A percentile compares a stretch with the other conserved stretches of the same genome.
These are phyloP conservation scores for Populus trichocarpa DNA, from an alignment of 441 rosid species.

Conservation along the genomic window DNA sequence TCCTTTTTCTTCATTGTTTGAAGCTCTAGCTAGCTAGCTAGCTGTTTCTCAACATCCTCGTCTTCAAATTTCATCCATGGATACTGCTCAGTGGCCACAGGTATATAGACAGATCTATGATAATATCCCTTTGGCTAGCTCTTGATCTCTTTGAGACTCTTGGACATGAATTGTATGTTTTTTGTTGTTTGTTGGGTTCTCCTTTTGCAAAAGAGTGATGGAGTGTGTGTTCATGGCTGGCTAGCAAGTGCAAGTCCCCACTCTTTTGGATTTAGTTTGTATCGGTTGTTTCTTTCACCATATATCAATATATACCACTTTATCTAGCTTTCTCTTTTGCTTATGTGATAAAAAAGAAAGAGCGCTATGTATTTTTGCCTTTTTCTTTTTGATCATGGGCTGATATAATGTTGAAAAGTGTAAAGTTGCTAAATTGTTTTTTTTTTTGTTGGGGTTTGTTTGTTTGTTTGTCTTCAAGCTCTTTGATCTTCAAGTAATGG, in stretches of 20 bases:
- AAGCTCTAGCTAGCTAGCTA: neutral
- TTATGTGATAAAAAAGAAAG: slow-evolving; percentile 10
- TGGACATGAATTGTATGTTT: slow-evolving; percentile 11
- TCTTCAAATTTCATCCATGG: slow-evolving; percentile 61
- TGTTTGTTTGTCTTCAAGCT: slow-evolving; percentile 20
- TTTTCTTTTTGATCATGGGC: slow-evolving; percentile 5
- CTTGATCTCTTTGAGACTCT: slow-evolving; percentile 1
- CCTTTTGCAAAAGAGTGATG: slow-evolving; percentile 20
- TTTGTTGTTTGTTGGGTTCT: slow-evolving; percentile 9
- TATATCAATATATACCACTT: neutral
- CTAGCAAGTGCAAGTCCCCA: slow-evolving; percentile 40
- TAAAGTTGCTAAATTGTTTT: slow-evolving; percentile 31
- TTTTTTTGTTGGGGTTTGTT: slow-evolving; percentile 14
- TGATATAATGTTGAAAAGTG: slow-evolving; percentile 38
- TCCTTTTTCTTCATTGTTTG: slow-evolving; percentile 6
- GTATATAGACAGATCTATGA: slow-evolving; percentile 37
- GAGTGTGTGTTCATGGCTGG: slow-evolving; percentile 24
- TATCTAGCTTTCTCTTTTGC: slow-evolving; percentile 35
- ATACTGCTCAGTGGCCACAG: slow-evolving; percentile 94
- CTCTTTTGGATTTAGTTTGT: slow-evolving; percentile 35
- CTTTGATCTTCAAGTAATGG: slow-evolving; percentile 12
- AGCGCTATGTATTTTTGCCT: slow-evolving; percentile 11
- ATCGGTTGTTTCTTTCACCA: slow-evolving; percentile 22
- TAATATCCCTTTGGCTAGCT: slow-evolving; percentile 7
- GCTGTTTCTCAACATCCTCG: slow-evolving; percentile 8